A percentile compares a stretch with the other conserved stretches of the same genome.
These are phyloP conservation scores for Acrocalymma vagum DNA, from an alignment of 2,329 filamentous ascomycete genomes.

Conservation along the genomic window DNA sequence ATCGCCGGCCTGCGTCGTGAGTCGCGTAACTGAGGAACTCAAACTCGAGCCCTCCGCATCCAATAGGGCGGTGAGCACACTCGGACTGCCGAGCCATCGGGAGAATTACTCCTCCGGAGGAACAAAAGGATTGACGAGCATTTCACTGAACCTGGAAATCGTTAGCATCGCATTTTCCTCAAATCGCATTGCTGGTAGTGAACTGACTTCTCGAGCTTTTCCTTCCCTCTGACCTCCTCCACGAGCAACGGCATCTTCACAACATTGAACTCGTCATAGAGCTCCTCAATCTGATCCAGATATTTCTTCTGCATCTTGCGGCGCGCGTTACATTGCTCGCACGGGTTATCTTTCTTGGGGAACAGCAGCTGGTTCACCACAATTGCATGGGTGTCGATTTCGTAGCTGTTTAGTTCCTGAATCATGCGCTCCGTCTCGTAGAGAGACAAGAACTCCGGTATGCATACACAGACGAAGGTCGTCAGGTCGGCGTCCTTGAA, in stretches of 20 bases:
- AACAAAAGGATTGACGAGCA: slow-evolving; percentile 79
- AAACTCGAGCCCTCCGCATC: no score
- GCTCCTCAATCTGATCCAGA: slow-evolving; percentile 95
- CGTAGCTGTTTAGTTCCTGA: slow-evolving; percentile 91
- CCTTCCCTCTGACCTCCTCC: slow-evolving; percentile 95
- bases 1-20: no score
- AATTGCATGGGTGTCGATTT: slow-evolving; percentile 96
- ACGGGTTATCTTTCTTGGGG: slow-evolving; percentile 82
- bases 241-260: slow-evolving; percentile 97
- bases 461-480: slow-evolving; percentile 98
- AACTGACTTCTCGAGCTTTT: slow-evolving; percentile 78
- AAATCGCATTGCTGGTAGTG: neutral
- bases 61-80: neutral
- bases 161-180: slow-evolving; percentile 15
- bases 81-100: slow-evolving; percentile 9
- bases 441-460: slow-evolving; percentile 93
- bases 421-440: slow-evolving; percentile 99
- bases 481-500: slow-evolving; percentile 97
- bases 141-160: slow-evolving; percentile 72
- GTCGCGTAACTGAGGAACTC: slow-evolving; percentile 4
- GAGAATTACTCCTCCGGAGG: slow-evolving; percentile 61
- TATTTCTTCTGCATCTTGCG: slow-evolving; percentile 99
- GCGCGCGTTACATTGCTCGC: slow-evolving; percentile 93
- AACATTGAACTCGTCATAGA: slow-evolving; percentile 99
- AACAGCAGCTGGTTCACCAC: slow-evolving; percentile 98